Evolutionary conservation across 2,329 filamentous ascomycete genomes (phyloP).

Genomic region (Alternaria alternata): DNA sequence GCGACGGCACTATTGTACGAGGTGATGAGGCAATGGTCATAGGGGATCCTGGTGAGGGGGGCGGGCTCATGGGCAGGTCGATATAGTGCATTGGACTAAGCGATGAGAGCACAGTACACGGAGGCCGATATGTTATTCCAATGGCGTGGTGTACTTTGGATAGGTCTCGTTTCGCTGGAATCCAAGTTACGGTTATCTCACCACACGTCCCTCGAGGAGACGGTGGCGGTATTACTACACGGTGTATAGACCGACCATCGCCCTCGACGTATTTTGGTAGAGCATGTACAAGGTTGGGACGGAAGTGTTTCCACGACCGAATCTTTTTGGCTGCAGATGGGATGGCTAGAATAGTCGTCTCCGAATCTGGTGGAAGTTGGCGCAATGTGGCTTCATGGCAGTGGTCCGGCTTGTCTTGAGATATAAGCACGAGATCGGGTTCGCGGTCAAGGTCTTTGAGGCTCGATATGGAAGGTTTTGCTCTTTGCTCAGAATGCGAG

Average conservation of each 20-base stretch:
- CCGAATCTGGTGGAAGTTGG: conserved; percentile 64
- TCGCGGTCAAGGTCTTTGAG: conserved; percentile 61
- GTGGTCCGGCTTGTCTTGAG: conserved; percentile 72
- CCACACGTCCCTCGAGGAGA: conserved; percentile 64
- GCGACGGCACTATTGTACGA: conserved; percentile 44
- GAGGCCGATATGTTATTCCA: conserved; percentile 75
- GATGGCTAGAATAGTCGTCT: conserved; percentile 71
- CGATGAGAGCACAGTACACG: conserved; percentile 52
- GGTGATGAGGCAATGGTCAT: conserved; percentile 45
- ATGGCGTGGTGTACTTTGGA: conserved; percentile 71
- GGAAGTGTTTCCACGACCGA: conserved; percentile 73
- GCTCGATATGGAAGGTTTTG: conserved; percentile 65
- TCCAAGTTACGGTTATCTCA: conserved; percentile 75
- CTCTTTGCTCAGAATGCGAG: conserved; percentile 65
- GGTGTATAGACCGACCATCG: conserved; percentile 52
- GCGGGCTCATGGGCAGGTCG: conserved; percentile 50
- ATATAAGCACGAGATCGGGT: conserved; percentile 66
- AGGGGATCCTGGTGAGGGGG: conserved; percentile 43
- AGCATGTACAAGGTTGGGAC: conserved; percentile 55
- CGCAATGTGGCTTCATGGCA: conserved; percentile 74
- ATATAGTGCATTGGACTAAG: conserved; percentile 45
- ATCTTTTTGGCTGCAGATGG: conserved; percentile 71
- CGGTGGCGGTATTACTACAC: conserved; percentile 64
- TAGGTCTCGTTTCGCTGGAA: conserved; percentile 68
- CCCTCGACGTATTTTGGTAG: conserved; percentile 55